Base-by-base conservation (phyloP, 768 basidiomycete genomes). In the Tricholoma furcatifolium region DNA sequence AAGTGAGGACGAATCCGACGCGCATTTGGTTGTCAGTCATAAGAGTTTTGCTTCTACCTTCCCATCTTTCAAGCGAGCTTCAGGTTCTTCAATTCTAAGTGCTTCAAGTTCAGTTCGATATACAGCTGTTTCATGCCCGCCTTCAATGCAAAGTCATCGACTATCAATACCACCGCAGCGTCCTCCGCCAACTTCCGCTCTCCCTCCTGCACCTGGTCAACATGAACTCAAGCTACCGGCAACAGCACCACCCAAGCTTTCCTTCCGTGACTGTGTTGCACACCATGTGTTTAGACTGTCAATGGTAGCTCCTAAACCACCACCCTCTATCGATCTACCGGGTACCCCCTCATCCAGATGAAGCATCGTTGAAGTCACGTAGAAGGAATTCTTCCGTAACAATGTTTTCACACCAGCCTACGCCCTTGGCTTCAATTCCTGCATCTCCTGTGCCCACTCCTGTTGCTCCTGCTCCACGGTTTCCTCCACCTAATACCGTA, bases 261-360 rank as follows among this genome's bases (percentile, higher is more conserved):
- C 75, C 1, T 80, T 84, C 67, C 82, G 86, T 47, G 81, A 78
- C 47, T 81, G 84, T 30, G 68, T 85, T 17, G 70, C 78, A 12
- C 73, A 81, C 54, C 83, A 86, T 51, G 73, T 79, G 6, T 68
- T 85, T 48, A 75, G 82, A 52, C 65, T 84, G 17, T 86, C 85
- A 9, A 66, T 83, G 61, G 76, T 76, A 38, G 78, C 85, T 18
- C 88, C 87, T 0, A 83, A 82, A 50, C 80, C 81, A 31, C 82
- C 88, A 6, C 86, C 88, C 7, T 76, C 80, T 1, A 69, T 73
- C 15, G 72, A 68, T 20, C 74, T 88, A 1, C 85, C 89, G n/a
- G n/a, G n/a, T n/a, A n/a, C n/a, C n/a, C 4, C 85, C 84, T 6
- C 80, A 84, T 31, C 88, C 87, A 5, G 86, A 87, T 52, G 85